Conservation (phyloP, 495 filamentous ascomycete species). For the Lasiosphaeria hispida region DNA sequence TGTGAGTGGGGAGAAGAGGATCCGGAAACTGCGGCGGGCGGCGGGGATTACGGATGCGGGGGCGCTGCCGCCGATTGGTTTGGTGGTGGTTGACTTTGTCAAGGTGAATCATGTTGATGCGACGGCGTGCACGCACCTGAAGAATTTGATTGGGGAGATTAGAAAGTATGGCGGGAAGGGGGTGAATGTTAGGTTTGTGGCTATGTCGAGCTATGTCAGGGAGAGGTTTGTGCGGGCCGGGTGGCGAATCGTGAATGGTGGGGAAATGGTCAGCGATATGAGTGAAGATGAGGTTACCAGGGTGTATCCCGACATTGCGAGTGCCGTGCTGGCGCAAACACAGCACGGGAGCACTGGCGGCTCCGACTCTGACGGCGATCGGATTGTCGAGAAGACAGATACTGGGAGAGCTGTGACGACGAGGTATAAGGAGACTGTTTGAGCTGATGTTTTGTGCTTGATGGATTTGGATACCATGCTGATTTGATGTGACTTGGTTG, state of each 20-base stretch:
- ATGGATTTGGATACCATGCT: too few relatives aligned
- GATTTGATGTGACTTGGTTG: too few relatives aligned
- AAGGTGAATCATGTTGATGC: constrained; percentile 25
- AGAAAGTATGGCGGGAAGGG: constrained; percentile 18
- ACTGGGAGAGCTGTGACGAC: too few relatives aligned
- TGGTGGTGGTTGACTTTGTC: constrained; percentile 26
- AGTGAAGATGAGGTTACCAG: constrained; percentile 7
- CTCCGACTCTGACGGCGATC: too few relatives aligned
- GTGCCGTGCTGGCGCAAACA: constrained; percentile 11
- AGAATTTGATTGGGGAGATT: constrained; percentile 19
- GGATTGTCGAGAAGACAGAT: too few relatives aligned
- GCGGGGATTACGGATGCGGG: constrained; percentile 19
- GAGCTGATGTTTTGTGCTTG: too few relatives aligned
- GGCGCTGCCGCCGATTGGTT: constrained; percentile 15
- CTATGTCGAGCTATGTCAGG: constrained; percentile 22
- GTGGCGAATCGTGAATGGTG: constrained; percentile 17
- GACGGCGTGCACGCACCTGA: constrained; percentile 23
- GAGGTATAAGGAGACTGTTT: too few relatives aligned
- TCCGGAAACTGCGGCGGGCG: constrained; percentile 17
- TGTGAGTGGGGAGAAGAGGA: constrained; percentile 36
- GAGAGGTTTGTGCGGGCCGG: constrained; percentile 24
- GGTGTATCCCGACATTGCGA: constrained; percentile 9
- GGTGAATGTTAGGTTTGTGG: constrained; percentile 21
- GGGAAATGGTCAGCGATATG: constrained; percentile 3
- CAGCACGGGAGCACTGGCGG: neutral